These are phyloP conservation scores for Penicillium sp. DNA, from an alignment of 2,329 filamentous ascomycete genomes.

Conservation along the genomic window DNA sequence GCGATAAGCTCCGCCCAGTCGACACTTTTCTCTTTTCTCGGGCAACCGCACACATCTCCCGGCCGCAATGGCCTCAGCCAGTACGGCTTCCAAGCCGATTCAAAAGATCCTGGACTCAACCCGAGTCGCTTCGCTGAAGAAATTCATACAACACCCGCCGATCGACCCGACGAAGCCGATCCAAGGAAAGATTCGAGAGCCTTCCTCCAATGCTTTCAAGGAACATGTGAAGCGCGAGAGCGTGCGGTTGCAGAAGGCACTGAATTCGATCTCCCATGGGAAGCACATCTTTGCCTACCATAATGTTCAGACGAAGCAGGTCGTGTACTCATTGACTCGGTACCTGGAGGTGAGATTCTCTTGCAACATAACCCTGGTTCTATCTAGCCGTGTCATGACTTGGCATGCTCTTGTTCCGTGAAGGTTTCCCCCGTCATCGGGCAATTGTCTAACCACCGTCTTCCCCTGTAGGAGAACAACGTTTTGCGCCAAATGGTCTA, in stretches of 20 bases:
- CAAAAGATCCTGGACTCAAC: constrained; percentile 43
- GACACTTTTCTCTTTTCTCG: constrained; percentile 2
- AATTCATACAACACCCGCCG: constrained; percentile 38
- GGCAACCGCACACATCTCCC: constrained; percentile 19
- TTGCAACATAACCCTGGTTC: neutral
- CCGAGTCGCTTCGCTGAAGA: constrained; percentile 40
- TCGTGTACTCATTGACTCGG: constrained; percentile 63
- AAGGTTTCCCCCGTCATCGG: neutral
- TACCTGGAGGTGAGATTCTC: constrained; percentile 53
- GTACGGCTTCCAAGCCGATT: constrained; percentile 28
- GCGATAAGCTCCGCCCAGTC: constrained; percentile 21
- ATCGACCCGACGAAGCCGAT: constrained; percentile 39
- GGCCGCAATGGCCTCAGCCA: constrained; percentile 41
- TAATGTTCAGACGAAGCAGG: constrained; percentile 63
- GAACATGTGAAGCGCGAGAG: constrained; percentile 40
- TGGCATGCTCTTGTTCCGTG: neutral
- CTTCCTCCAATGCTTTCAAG: constrained; percentile 46
- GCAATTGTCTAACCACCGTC: constrained; percentile 10
- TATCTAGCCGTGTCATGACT: neutral
- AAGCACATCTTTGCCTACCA: constrained; percentile 65
- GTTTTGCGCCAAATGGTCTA: constrained; percentile 61
- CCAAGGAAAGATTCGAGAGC: constrained; percentile 44
- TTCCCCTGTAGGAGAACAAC: constrained; percentile 48
- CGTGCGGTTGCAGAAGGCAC: constrained; percentile 46
- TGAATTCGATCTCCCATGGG: constrained; percentile 53